Evolutionary conservation across 2,329 filamentous ascomycete genomes (phyloP).

Genomic region (Colletotrichum tabaci): DNA sequence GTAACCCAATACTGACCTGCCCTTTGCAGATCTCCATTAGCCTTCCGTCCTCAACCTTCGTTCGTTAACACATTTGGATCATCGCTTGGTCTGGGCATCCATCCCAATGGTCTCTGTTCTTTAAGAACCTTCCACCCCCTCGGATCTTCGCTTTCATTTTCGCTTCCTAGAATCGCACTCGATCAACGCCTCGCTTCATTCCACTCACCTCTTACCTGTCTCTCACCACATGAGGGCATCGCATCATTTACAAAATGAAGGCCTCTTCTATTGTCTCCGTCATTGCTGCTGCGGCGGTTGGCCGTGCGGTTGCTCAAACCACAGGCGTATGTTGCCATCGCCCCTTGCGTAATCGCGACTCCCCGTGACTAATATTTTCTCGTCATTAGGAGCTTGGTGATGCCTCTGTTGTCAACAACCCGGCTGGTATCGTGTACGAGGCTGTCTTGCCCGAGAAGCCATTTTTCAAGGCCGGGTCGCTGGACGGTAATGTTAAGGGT

Average conservation of each 20-base stretch:
- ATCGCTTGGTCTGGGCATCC: constrained; percentile 7
- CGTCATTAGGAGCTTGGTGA: constrained; percentile 57
- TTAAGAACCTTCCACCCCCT: constrained; percentile 36
- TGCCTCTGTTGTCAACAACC: constrained; percentile 70
- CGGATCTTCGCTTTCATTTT: neutral
- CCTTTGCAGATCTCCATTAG: constrained; percentile 26
- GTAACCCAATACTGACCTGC: constrained; percentile 6
- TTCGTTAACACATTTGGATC: constrained; percentile 16
- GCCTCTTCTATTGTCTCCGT: constrained; percentile 46
- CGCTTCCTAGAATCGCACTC: constrained; percentile 6
- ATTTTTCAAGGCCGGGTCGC: constrained; percentile 64
- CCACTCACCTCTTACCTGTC: neutral
- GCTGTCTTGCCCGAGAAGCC: constrained; percentile 69
- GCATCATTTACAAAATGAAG: constrained; percentile 43
- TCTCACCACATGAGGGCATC: neutral
- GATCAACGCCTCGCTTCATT: constrained; percentile 15
- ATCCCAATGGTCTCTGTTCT: constrained; percentile 13
- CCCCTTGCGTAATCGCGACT: neutral
- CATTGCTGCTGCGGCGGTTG: constrained; percentile 49
- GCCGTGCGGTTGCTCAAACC: constrained; percentile 48
- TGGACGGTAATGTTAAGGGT: constrained; percentile 69
- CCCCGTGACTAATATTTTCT: neutral
- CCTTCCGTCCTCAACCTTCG: constrained; percentile 22
- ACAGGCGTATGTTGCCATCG: constrained; percentile 41
- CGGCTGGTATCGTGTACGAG: constrained; percentile 65